These are phyloP conservation scores for Wilcoxina mikolae DNA, from an alignment of 495 filamentous ascomycete species.

Conservation along the genomic window DNA sequence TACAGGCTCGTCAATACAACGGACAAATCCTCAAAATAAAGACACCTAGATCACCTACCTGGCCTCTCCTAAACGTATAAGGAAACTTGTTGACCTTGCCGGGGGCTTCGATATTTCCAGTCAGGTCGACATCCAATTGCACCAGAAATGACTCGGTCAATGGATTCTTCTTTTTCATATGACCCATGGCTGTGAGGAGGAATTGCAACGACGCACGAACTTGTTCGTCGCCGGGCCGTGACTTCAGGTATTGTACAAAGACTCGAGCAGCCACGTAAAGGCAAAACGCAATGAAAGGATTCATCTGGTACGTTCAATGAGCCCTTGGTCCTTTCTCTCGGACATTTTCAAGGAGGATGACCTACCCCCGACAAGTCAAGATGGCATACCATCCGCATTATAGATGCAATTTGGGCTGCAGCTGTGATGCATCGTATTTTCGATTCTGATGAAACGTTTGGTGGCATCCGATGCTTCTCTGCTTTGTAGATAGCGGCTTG, in stretches of 20 bases:
- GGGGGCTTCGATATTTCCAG: slow-evolving; percentile 15
- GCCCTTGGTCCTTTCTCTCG: neutral
- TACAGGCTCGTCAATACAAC: neutral
- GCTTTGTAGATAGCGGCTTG: slow-evolving; percentile 97
- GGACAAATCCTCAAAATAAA: neutral
- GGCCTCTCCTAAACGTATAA: slow-evolving; percentile 20
- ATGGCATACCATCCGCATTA: slow-evolving; percentile 91
- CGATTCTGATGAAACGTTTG: slow-evolving; percentile 67
- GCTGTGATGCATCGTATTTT: slow-evolving; percentile 87
- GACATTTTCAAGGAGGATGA: slow-evolving; percentile 10
- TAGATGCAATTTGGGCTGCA: slow-evolving; percentile 85
- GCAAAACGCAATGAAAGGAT: slow-evolving; percentile 90
- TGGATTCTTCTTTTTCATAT: slow-evolving; percentile 74
- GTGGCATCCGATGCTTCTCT: slow-evolving; percentile 69
- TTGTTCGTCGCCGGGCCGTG: slow-evolving; percentile 67
- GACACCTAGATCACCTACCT: too few relatives aligned
- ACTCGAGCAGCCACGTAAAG: slow-evolving; percentile 89
- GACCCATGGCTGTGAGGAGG: slow-evolving; percentile 73
- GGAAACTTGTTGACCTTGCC: slow-evolving; percentile 20
- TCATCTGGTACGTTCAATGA: slow-evolving; percentile 49
- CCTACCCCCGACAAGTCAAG: slow-evolving; percentile 71
- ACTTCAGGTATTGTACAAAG: slow-evolving; percentile 90
- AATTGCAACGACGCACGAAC: slow-evolving; percentile 75
- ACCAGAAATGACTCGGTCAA: slow-evolving; percentile 90
- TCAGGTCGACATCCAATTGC: slow-evolving; percentile 80